These are phyloP conservation scores for Aspergillus glaucus DNA, from an alignment of 2,329 filamentous ascomycete genomes.

Conservation along the genomic window DNA sequence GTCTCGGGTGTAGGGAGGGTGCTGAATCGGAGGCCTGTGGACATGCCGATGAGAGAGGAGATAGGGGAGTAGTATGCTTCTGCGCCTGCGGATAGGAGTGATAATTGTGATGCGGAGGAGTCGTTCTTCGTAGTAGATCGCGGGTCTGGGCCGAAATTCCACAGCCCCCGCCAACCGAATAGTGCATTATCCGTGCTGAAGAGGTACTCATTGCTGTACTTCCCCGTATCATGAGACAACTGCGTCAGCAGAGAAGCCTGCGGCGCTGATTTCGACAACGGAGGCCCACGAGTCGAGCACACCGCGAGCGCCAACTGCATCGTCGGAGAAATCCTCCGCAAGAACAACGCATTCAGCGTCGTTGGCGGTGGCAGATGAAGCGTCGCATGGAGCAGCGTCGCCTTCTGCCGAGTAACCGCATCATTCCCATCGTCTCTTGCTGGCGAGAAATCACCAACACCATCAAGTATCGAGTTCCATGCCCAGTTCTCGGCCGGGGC, in stretches of 20 bases:
- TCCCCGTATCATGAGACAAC: constrained; percentile 67
- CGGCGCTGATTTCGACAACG: constrained; percentile 38
- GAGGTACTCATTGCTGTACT: constrained; percentile 82
- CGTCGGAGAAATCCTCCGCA: constrained; percentile 69
- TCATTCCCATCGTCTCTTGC: constrained; percentile 28
- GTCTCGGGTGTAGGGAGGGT: constrained; percentile 59
- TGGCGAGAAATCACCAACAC: constrained; percentile 10
- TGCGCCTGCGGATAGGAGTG: constrained; percentile 82
- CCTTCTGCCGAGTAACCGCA: constrained; percentile 20
- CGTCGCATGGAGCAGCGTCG: constrained; percentile 41
- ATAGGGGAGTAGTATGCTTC: constrained; percentile 93
- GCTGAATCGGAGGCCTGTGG: constrained; percentile 80
- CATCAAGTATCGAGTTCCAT: constrained; percentile 26
- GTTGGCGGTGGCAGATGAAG: constrained; percentile 59
- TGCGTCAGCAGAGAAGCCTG: constrained; percentile 42
- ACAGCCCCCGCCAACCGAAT: constrained; percentile 79
- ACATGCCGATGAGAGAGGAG: constrained; percentile 90
- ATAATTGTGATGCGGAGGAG: constrained; percentile 54
- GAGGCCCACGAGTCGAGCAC: constrained; percentile 34
- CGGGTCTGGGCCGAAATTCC: constrained; percentile 79
- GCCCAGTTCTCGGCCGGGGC: constrained; percentile 28
- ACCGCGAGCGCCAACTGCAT: constrained; percentile 70
- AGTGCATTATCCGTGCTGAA: constrained; percentile 89
- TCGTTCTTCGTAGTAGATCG: constrained; percentile 14
- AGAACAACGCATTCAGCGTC: constrained; percentile 76